phyloP scores from a whole-genome alignment of 306 rosid species.

The Quercus ilex region DNA sequence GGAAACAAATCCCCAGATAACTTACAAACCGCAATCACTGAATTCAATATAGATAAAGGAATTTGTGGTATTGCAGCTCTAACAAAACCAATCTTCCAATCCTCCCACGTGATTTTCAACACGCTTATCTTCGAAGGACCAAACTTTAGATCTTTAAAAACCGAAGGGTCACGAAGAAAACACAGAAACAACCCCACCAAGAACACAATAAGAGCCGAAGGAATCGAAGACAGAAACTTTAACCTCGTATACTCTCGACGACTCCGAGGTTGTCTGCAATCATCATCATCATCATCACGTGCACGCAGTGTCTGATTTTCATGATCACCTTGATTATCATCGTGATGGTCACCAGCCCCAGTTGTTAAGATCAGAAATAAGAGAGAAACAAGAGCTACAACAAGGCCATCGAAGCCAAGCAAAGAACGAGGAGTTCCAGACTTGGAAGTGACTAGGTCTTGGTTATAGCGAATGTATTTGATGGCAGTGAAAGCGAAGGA shows the following conservation, averaged over 20 bases:
- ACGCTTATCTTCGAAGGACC: conserved; percentile 50
- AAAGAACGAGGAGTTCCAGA: conserved; percentile 53
- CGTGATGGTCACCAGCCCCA: conserved; percentile 51
- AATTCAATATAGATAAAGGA: conserved; percentile 65
- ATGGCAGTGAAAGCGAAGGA: conserved; percentile 71
- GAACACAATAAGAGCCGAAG: conserved; percentile 64
- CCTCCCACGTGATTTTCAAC: conserved; percentile 59
- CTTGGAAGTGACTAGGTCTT: conserved; percentile 45
- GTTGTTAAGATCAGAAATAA: conserved; percentile 58
- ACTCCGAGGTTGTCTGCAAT: neutral
- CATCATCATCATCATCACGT: neutral
- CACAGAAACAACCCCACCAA: conserved; percentile 51
- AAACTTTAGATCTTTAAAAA: conserved; percentile 38
- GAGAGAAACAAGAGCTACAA: conserved; percentile 43
- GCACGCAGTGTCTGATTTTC: neutral
- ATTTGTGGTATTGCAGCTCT: conserved; percentile 75
- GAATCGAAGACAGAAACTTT: conserved; percentile 37
- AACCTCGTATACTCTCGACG: conserved; percentile 19
- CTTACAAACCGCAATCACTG: conserved; percentile 78
- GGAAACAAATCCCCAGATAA: conserved; percentile 79
- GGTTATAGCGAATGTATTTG: conserved; percentile 64
- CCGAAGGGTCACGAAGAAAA: conserved; percentile 57
- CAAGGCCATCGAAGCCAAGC: conserved; percentile 59
- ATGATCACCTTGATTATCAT: no score
- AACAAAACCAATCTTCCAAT: conserved; percentile 62